A percentile compares a stretch with the other conserved stretches of the same genome.
Conservation (phyloP, 192 early-diverging fungal genomes). For the Phycomyces nitens region DNA sequence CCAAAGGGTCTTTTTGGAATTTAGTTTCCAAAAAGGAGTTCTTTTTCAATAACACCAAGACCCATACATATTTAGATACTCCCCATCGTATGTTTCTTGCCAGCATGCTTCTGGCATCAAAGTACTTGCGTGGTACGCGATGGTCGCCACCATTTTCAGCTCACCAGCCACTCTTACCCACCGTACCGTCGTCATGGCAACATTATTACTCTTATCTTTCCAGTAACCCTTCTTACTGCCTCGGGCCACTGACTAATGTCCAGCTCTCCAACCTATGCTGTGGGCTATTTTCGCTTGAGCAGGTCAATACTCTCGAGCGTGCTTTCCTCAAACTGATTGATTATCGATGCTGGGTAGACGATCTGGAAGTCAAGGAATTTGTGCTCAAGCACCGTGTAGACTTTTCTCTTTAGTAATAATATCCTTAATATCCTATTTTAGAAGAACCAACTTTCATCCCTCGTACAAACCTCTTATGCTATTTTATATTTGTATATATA, state of each 20-base stretch:
- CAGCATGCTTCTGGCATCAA: constrained; percentile 21
- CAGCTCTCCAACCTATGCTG: constrained; percentile 19
- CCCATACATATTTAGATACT: constrained; percentile 26
- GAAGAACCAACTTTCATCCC: neutral
- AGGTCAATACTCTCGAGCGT: constrained; percentile 26
- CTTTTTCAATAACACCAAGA: too few species aligned
- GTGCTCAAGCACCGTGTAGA: constrained; percentile 23
- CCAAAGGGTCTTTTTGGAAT: too few species aligned
- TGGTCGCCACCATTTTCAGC: neutral
- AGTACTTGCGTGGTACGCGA: constrained; percentile 18
- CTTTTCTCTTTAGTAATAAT: constrained; percentile 9
- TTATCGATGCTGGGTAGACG: constrained; percentile 26
- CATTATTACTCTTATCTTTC: neutral
- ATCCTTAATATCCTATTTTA: neutral
- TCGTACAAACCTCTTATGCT: too few species aligned
- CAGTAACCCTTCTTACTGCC: neutral
- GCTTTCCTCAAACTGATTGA: constrained; percentile 32
- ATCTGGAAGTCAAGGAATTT: constrained; percentile 26
- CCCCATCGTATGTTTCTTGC: constrained; percentile 30
- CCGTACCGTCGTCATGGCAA: neutral
- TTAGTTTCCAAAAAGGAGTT: too few species aligned
- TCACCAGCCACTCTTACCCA: neutral
- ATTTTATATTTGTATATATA: too few species aligned
- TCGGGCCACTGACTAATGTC: constrained; percentile 17
- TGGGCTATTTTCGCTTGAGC: constrained; percentile 19